Evolutionary conservation across 345 rosid species (phyloP).

Genomic region (Geranium brycei): DNA sequence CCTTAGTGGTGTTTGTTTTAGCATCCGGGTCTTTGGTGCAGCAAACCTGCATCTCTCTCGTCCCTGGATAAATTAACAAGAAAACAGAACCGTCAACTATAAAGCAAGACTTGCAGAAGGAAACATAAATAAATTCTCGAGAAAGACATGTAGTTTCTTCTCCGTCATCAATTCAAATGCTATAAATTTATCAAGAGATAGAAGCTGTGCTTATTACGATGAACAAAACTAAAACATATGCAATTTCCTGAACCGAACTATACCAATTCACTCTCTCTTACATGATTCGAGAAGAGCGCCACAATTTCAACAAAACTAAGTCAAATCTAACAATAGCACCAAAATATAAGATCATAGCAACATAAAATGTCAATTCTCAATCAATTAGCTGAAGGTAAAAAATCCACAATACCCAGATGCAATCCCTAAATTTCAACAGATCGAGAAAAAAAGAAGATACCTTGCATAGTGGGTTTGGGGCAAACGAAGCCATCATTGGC

Average conservation of each 20-base stretch:
- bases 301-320: background rate
- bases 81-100: background rate
- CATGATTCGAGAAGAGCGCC: background rate
- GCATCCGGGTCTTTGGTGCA: slow-evolving; percentile 44
- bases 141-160: background rate
- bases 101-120: background rate
- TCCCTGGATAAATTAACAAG: slow-evolving; percentile 28
- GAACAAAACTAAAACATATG: too few relatives aligned
- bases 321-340: background rate
- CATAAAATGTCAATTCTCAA: background rate
- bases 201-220: too few relatives aligned
- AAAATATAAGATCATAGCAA: background rate
- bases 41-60: slow-evolving; percentile 49
- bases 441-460: slow-evolving; percentile 15
- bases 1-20: slow-evolving; percentile 39
- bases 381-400: too few relatives aligned
- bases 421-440: background rate
- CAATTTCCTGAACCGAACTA: too few relatives aligned
- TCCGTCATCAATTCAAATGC: too few relatives aligned
- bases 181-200: too few relatives aligned
- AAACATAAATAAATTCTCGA: too few relatives aligned
- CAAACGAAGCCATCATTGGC: slow-evolving; percentile 75
- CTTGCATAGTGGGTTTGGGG: slow-evolving; percentile 35
- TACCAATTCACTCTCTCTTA: background rate
- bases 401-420: background rate